These are phyloP conservation scores for Fusarium sp. DNA, from an alignment of 2,329 filamentous ascomycete species.

Conservation along the genomic window DNA sequence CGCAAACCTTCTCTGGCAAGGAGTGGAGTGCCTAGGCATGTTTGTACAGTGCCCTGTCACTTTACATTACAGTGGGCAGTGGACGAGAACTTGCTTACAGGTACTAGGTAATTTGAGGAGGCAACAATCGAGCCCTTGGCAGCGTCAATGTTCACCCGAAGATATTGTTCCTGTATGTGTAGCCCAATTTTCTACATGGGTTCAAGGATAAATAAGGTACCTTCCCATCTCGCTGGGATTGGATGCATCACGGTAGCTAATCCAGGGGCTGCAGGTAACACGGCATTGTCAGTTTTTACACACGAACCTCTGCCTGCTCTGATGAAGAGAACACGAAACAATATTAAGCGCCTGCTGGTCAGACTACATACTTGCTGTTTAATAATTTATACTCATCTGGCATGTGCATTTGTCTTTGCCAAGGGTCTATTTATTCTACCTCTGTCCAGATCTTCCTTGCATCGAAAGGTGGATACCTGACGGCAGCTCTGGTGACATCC, in stretches of 20 bases:
- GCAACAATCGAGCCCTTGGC: not conserved
- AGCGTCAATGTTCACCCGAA: not conserved
- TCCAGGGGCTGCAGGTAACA: slow-evolving; percentile 42
- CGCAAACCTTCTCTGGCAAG: slow-evolving; percentile 9
- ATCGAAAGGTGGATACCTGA: slow-evolving; percentile 37
- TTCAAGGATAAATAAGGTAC: slow-evolving; percentile 15
- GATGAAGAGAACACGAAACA: not conserved
- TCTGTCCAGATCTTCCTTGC: slow-evolving; percentile 42
- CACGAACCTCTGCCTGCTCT: slow-evolving; percentile 3
- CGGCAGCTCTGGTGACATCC: slow-evolving; percentile 11
- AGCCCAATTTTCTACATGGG: slow-evolving; percentile 28
- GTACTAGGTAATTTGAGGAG: not conserved
- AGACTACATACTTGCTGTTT: not conserved
- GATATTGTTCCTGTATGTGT: not conserved
- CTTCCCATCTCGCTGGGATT: slow-evolving; percentile 19
- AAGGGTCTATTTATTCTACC: slow-evolving; percentile 21
- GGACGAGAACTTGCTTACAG: not conserved
- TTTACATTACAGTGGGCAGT: slow-evolving; percentile 33
- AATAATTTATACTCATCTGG: not conserved
- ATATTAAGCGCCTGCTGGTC: not conserved
- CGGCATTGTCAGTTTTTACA: slow-evolving; percentile 18
- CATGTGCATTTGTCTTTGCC: slow-evolving; percentile 11
- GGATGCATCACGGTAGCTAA: slow-evolving; percentile 5
- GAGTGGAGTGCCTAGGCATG: not conserved
- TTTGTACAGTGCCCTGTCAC: slow-evolving; percentile 25